phyloP scores from a whole-genome alignment of 176 grass and related monocot species.

The Alopecurus myosuroides region DNA sequence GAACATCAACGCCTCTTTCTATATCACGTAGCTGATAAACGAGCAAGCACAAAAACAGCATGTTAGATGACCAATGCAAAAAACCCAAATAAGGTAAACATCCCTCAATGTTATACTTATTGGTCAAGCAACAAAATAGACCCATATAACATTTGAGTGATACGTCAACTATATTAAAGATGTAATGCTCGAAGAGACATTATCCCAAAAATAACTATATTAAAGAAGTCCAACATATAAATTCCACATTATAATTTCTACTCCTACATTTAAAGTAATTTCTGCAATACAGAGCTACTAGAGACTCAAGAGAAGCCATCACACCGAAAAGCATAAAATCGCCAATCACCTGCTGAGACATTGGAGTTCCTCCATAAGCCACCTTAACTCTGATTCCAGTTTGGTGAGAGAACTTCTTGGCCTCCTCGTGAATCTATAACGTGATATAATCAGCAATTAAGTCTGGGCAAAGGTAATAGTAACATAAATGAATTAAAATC shows the following conservation, averaged over 20 bases:
- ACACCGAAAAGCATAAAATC: background rate
- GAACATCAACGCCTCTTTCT: slow-evolving; percentile 58
- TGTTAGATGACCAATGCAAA: background rate
- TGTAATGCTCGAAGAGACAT: too few relatives aligned
- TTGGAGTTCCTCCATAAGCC: slow-evolving; percentile 69
- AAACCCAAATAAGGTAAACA: background rate
- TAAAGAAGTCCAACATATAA: background rate
- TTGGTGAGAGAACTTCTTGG: slow-evolving; percentile 62
- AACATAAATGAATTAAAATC: background rate
- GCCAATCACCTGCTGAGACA: slow-evolving; percentile 48
- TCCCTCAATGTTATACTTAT: background rate
- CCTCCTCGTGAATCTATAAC: slow-evolving; percentile 71
- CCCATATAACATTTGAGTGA: background rate
- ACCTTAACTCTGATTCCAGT: slow-evolving; percentile 62
- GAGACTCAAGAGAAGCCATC: background rate
- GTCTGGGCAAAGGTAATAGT: background rate
- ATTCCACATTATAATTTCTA: background rate
- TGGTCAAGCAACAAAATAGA: background rate
- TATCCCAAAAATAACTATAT: too few relatives aligned
- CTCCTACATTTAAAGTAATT: background rate
- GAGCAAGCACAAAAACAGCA: slow-evolving; percentile 2
- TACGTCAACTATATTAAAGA: background rate
- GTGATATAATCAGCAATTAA: background rate
- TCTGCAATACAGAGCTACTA: background rate
- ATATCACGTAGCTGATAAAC: slow-evolving; percentile 63